Conservation (phyloP, 2,329 filamentous ascomycete species). For the Fusarium miscanthi region DNA sequence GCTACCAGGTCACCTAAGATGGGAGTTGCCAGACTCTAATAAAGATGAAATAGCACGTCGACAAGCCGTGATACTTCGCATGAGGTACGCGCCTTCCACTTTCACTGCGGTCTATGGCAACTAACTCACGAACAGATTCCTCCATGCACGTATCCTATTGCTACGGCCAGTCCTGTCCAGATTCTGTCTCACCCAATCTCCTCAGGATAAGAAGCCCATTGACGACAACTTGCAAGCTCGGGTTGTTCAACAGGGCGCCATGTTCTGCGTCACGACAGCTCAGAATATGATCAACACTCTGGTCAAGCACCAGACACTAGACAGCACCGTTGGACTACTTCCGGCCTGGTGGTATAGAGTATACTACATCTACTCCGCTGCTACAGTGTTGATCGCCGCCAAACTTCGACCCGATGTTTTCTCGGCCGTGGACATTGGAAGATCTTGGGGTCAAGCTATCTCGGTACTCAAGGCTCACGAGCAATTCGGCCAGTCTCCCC, state of each 20-base stretch:
- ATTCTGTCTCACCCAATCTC: slow-evolving; percentile 47
- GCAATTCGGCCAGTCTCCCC: slow-evolving; percentile 48
- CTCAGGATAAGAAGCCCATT: slow-evolving; percentile 6
- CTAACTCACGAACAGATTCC: slow-evolving; percentile 35
- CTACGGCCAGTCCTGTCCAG: slow-evolving; percentile 49
- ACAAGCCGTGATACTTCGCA: slow-evolving; percentile 49
- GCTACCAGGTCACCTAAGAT: slow-evolving; percentile 44
- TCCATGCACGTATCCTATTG: slow-evolving; percentile 51
- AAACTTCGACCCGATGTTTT: slow-evolving; percentile 50
- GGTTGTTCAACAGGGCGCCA: slow-evolving; percentile 49
- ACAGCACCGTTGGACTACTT: slow-evolving; percentile 49
- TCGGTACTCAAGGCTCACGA: slow-evolving; percentile 49
- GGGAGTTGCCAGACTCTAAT: slow-evolving; percentile 19
- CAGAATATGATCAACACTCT: slow-evolving; percentile 49
- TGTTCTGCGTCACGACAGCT: slow-evolving; percentile 50
- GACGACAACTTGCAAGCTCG: slow-evolving; percentile 43
- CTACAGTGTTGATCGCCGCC: slow-evolving; percentile 52
- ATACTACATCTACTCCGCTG: slow-evolving; percentile 53
- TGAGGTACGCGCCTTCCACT: slow-evolving; percentile 43
- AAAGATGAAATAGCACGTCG: slow-evolving; percentile 44
- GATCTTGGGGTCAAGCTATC: slow-evolving; percentile 50
- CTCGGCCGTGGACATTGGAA: slow-evolving; percentile 38
- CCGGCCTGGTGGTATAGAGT: slow-evolving; percentile 56
- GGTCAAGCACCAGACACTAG: slow-evolving; percentile 45
- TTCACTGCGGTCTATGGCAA: accelerated